Conservation (phyloP, 192 early-diverging fungal species). For the Cetraspora pellucida region DNA sequence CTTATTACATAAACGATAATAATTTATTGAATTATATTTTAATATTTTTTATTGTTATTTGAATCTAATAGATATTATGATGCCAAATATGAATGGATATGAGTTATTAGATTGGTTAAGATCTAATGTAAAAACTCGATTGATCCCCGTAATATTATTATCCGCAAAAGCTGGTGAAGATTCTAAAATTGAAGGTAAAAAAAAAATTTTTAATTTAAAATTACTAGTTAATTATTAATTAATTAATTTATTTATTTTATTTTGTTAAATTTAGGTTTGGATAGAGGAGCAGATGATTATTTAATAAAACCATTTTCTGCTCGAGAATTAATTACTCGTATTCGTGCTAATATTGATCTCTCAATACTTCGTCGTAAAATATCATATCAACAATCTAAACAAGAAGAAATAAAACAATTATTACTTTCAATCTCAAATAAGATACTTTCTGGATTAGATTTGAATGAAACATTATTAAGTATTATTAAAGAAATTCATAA, state of each 20-base stretch:
- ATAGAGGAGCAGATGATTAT: slow-evolving; percentile 64
- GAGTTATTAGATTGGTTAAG: too few relatives aligned
- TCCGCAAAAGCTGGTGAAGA: slow-evolving; percentile 60
- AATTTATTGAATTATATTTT: too few relatives aligned
- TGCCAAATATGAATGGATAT: too few relatives aligned
- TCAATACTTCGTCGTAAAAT: slow-evolving; percentile 46
- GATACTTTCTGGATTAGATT: slow-evolving; percentile 40
- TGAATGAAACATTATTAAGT: slow-evolving; percentile 39
- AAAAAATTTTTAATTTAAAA: too few relatives aligned
- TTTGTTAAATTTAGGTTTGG: too few relatives aligned
- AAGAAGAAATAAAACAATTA: too few relatives aligned
- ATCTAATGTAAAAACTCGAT: too few relatives aligned
- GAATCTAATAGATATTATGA: background rate
- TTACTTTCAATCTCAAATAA: slow-evolving; percentile 44
- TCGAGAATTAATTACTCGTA: slow-evolving; percentile 58
- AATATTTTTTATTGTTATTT: too few relatives aligned
- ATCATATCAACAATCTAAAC: slow-evolving; percentile 41
- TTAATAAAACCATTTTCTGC: too few relatives aligned
- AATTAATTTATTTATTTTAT: too few relatives aligned
- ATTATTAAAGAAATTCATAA: slow-evolving; percentile 40
- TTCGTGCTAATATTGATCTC: slow-evolving; percentile 54
- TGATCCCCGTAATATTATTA: too few relatives aligned
- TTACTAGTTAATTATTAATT: too few relatives aligned
- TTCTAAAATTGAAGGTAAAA: slow-evolving; percentile 54
- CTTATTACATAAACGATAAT: background rate